Conservation (phyloP, 805 yeast species). For the Candida odintsovae region DNA sequence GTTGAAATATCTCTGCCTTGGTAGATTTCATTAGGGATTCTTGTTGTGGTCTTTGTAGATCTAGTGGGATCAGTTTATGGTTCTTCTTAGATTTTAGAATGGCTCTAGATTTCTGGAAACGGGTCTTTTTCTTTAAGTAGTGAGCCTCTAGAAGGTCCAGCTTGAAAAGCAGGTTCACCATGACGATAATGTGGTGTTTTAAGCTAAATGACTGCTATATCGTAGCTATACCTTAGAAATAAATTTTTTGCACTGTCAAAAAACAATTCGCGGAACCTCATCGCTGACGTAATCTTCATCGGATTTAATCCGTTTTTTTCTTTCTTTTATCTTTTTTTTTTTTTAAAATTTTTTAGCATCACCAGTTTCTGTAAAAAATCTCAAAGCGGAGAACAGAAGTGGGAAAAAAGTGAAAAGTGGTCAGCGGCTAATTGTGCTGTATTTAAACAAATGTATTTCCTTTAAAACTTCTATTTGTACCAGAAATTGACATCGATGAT, state of each 20-base stretch:
- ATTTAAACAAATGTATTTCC: neutral
- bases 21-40: constrained; percentile 36
- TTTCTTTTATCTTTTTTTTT: too few relatives aligned
- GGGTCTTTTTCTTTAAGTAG: constrained; percentile 5
- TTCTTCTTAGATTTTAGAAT: constrained; percentile 5
- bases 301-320: too few relatives aligned
- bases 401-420: neutral
- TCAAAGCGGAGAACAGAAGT: neutral
- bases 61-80: constrained; percentile 8
- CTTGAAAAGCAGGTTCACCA: constrained; percentile 5
- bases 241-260: neutral
- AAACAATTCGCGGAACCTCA: neutral
- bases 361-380: neutral
- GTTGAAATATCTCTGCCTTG: constrained; percentile 38
- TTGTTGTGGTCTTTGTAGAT: constrained; percentile 34
- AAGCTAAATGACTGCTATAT: neutral
- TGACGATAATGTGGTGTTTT: neutral
- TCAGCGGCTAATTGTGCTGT: neutral
- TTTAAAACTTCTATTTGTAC: neutral
- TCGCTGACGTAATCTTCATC: neutral
- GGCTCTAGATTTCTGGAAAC: constrained; percentile 6
- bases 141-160: constrained; percentile 8
- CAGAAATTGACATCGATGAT: neutral
- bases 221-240: neutral
- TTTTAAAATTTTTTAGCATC: constrained; percentile 8